A percentile compares a stretch with the other conserved stretches of the same genome.
phyloP scores from a whole-genome alignment of 2,329 filamentous ascomycete genomes.

The Venturiaceae sp. region DNA sequence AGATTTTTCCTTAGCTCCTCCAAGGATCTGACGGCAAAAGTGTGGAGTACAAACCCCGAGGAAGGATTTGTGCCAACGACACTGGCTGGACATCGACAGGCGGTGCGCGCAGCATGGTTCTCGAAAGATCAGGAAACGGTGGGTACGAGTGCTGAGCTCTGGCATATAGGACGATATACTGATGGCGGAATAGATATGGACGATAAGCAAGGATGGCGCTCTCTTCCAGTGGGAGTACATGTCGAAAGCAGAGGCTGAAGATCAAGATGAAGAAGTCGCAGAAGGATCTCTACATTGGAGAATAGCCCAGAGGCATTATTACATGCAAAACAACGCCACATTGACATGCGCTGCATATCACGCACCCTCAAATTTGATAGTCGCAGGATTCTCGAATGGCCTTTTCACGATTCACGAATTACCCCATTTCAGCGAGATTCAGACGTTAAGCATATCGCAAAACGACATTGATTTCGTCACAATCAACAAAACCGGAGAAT shows the following conservation, averaged over 20 bases:
- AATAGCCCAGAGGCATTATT: constrained; percentile 85
- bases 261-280: constrained; percentile 37
- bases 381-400: constrained; percentile 91
- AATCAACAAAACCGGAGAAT: constrained; percentile 90
- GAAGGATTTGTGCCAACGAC: constrained; percentile 85
- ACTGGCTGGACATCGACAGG: constrained; percentile 82
- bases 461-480: constrained; percentile 93
- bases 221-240: constrained; percentile 89
- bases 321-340: constrained; percentile 81
- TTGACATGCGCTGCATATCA: constrained; percentile 90
- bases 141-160: constrained; percentile 13
- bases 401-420: constrained; percentile 91
- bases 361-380: constrained; percentile 76
- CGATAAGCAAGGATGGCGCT: constrained; percentile 93
- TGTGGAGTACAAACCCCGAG: constrained; percentile 88
- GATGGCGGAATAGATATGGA: constrained; percentile 56
- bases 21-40: constrained; percentile 82
- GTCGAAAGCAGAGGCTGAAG: constrained; percentile 44
- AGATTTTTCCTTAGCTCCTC: constrained; percentile 89
- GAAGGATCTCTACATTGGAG: constrained; percentile 69
- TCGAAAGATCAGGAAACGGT: constrained; percentile 80
- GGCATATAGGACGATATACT: not conserved
- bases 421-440: constrained; percentile 91
- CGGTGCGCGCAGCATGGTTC: constrained; percentile 92
- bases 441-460: constrained; percentile 84